Percentiles rank a stretch among this genome's conserved stretches.
phyloP scores from a whole-genome alignment of 2,329 filamentous ascomycete species.

The Xylariaceae sp. region DNA sequence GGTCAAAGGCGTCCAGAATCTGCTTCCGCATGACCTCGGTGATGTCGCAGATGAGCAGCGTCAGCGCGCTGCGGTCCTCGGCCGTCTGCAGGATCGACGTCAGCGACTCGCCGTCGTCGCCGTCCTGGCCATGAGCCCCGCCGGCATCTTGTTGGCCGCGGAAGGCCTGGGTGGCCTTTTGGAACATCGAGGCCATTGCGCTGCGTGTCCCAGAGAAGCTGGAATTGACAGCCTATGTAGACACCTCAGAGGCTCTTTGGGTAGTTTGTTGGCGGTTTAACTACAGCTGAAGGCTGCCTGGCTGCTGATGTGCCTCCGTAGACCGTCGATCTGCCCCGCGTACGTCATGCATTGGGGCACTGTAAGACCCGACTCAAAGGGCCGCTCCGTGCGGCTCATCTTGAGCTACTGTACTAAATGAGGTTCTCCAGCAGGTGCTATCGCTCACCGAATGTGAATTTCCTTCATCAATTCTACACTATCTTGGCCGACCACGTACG shows the following conservation, averaged over 20 bases:
- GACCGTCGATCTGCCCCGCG: no score
- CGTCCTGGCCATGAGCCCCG: slow-evolving; percentile 8
- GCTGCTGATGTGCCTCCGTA: background rate
- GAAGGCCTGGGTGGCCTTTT: slow-evolving; percentile 16
- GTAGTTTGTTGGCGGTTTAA: no score
- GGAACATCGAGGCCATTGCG: slow-evolving; percentile 17
- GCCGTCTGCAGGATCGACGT: slow-evolving; percentile 17
- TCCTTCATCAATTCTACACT: no score
- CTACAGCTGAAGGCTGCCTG: no score
- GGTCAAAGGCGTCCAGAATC: slow-evolving; percentile 16
- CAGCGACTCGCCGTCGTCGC: slow-evolving; percentile 20
- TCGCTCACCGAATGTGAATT: no score
- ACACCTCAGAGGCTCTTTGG: no score
- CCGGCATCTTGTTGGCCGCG: slow-evolving; percentile 8
- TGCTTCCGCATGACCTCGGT: slow-evolving; percentile 20
- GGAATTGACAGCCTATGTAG: background rate
- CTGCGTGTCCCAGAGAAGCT: background rate
- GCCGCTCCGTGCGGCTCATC: no score
- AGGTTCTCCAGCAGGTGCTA: no score
- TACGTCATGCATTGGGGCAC: slow-evolving; percentile 2
- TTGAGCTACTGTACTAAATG: no score
- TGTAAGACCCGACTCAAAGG: no score
- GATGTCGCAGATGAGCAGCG: slow-evolving; percentile 18
- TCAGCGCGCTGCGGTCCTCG: slow-evolving; percentile 20
- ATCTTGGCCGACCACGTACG: no score